Evolutionary conservation across 495 filamentous ascomycete genomes (phyloP), one percentile per base, ranked within the genome.

Genomic region (Annulohypoxylon stygium): DNA sequence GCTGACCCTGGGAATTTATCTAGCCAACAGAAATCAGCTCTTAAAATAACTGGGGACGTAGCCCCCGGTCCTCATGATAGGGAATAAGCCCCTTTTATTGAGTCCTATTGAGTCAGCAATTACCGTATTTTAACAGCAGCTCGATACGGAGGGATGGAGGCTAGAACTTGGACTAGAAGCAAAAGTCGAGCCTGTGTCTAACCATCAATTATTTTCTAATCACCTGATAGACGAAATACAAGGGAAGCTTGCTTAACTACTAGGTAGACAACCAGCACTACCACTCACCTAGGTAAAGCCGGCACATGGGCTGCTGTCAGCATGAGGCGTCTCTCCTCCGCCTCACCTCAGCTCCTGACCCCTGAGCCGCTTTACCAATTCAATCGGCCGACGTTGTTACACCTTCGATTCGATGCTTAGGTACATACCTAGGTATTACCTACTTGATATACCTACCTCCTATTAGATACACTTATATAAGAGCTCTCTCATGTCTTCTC

Each of bases 321-420:
- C 69, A 9, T 39, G 30, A 51, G 45, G 45, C 12, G 45, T 18
- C 11, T 23, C 1, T 23, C 12, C 54, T 71, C 47, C 47, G 69
- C 69, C 69, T 71, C 25, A 71, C 61, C 54, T 71, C 69, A 71
- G 61, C 55, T 30, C 30, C 55, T 18, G 2, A 4, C 53, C 45
- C 14, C 16, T 25, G 69, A 23, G 37, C 47, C 18, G 20, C 26
- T 54, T 25, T 25, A 10, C n/a, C 6, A 20, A 5, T 43, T 2
- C 10, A n/a, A 30, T 30, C 30, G 30, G 30, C 6, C 14, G 30
- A 6, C 51, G 34, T 20, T 20, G 33, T 25, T 33, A 16, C 45
- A n/a, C 4, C 3, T 12, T 23, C 23, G 23, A 7, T 16, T 69
- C 11, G 8, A 3, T 43, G 39, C 14, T 43, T 14, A n/a, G 39